A percentile compares a stretch with the other conserved stretches of the same genome.
Conservation (phyloP, 306 rosid genomes). For the Quercus berberidifolia region DNA sequence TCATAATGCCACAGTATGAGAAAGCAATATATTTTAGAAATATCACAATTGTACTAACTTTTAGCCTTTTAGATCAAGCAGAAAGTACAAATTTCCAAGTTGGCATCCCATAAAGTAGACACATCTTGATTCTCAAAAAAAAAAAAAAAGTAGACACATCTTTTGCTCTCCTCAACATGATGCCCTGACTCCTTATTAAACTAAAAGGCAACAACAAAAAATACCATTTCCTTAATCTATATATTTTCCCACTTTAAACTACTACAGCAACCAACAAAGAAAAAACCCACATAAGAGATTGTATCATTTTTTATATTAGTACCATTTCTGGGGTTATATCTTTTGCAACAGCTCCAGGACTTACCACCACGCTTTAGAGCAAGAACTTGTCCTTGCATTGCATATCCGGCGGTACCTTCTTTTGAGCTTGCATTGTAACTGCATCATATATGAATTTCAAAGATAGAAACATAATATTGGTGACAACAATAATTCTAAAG, state of each 20-base stretch:
- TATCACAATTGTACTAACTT: not conserved
- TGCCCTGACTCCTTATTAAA: slow-evolving; percentile 76
- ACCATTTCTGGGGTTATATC: slow-evolving; percentile 79
- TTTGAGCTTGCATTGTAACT: slow-evolving; percentile 96
- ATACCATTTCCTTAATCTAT: slow-evolving; percentile 6
- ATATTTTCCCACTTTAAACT: not conserved
- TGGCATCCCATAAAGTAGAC: not conserved
- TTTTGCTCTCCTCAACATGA: slow-evolving; percentile 66
- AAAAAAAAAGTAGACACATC: too few species aligned
- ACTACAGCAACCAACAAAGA: not conserved
- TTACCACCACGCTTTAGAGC: slow-evolving; percentile 65
- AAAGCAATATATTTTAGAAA: not conserved
- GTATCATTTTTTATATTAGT: slow-evolving; percentile 7
- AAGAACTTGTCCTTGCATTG: slow-evolving; percentile 95
- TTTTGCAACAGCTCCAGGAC: slow-evolving; percentile 50
- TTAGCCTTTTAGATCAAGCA: not conserved
- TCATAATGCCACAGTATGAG: not conserved
- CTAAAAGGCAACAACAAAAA: slow-evolving; percentile 33
- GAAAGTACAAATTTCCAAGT: not conserved
- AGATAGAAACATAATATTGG: not conserved
- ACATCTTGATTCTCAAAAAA: not conserved
- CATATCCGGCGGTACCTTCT: slow-evolving; percentile 73
- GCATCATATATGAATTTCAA: slow-evolving; percentile 1
- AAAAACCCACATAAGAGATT: not conserved
- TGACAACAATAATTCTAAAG: not conserved